Evolutionary conservation across 345 rosid species (phyloP), one percentile per base, ranked within the genome.

Genomic region (Salix viminalis): DNA sequence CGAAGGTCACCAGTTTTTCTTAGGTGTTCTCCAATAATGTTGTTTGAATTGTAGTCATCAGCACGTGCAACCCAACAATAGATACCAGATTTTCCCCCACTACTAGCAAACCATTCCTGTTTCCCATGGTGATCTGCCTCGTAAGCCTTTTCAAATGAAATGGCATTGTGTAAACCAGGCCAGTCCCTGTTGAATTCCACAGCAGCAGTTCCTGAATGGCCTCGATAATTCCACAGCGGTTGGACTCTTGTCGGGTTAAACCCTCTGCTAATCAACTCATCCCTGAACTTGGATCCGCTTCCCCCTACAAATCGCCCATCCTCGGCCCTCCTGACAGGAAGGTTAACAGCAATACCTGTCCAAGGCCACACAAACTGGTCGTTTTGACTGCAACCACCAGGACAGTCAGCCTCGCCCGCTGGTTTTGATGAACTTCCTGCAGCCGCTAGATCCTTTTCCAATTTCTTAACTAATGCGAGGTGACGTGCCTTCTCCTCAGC

Each of bases 41-140:
- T 85, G 61, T 81, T 87, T 37, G 86, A 80, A 32, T 84, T 89
- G 69, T 90, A 95, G 80, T 95, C 99, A 69, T 90, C 94, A 65
- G 94, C 84, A 58, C 92, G 93, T 15, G 98, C 99, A 79, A 96
- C 94, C 98, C 99, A 96, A 52, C 91, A 97, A 79, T 93, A 93
- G 69, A 91, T 88, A 39, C 93, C 92, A 12, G 80, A 75, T 80
- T 92, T 91, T 74, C 50, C 67, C 64, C 36, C 83, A 74, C 79
- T 76, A 60, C 79, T 76, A 60, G 84, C 82, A 67, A 74, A 60
- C 96, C 97, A 96, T 65, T 92, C 91, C 76, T 74, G 89, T 84
- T 84, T 89, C 60, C 99, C 95, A 81, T 88, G 96, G 74, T 77
- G 91, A 72, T 96, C 95, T 70, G 87, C 92, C 85, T 92, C 90